Evolutionary conservation across 345 rosid species (phyloP).

Genomic region (Boechera retrofracta): DNA sequence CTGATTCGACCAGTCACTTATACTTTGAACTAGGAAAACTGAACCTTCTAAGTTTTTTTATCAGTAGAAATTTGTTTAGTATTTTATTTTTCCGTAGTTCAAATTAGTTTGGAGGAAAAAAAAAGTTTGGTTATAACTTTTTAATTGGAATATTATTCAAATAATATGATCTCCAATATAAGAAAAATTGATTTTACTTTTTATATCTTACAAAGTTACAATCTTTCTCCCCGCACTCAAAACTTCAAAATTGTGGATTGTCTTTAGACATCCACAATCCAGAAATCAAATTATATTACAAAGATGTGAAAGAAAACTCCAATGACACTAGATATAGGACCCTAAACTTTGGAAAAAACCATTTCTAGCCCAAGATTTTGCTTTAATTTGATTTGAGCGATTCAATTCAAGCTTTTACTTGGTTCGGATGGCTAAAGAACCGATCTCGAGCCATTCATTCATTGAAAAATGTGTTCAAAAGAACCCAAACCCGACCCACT

Average conservation of each 20-base stretch:
- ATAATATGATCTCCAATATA: too few relatives aligned
- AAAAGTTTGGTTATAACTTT: neutral
- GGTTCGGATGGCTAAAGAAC: slow-evolving; percentile 37
- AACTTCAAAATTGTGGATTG: slow-evolving; percentile 20
- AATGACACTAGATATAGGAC: neutral
- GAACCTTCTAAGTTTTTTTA: too few relatives aligned
- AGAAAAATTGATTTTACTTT: neutral
- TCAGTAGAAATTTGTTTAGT: neutral
- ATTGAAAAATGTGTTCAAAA: slow-evolving; percentile 44
- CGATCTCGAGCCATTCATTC: slow-evolving; percentile 15
- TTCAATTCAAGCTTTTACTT: neutral
- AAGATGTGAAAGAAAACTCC: slow-evolving; percentile 16
- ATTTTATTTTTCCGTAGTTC: neutral
- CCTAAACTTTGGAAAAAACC: slow-evolving; percentile 6
- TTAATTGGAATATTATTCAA: too few relatives aligned
- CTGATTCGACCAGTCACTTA: neutral
- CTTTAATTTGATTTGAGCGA: slow-evolving; percentile 9
- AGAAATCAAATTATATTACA: slow-evolving; percentile 1
- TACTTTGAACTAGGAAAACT: too few relatives aligned
- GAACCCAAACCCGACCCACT: slow-evolving; percentile 79
- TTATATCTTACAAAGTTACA: slow-evolving; percentile 12
- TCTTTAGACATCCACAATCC: slow-evolving; percentile 15
- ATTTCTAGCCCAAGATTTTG: slow-evolving; percentile 23
- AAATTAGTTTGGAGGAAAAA: neutral
- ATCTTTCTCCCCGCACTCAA: slow-evolving; percentile 3